Conservation (phyloP, 1,284 basidiomycete species). For the Leccinum variabile region DNA sequence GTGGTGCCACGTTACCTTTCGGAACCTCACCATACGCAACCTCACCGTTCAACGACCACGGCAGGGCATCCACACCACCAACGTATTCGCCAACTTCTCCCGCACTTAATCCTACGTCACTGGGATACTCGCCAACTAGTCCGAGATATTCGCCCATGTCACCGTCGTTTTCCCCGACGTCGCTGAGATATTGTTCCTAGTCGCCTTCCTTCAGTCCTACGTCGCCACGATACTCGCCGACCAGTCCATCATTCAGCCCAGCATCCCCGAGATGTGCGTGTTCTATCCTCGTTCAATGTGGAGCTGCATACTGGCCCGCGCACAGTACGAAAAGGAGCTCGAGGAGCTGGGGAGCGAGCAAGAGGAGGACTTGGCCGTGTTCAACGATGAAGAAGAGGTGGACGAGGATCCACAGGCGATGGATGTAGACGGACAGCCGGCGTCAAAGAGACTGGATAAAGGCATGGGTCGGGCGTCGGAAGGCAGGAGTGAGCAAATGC, state of each 20-base stretch:
- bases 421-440: slow-evolving; percentile 11
- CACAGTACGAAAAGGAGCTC: slow-evolving; percentile 56
- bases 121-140: slow-evolving; percentile 86
- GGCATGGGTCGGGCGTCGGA: slow-evolving; percentile 42
- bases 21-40: slow-evolving; percentile 34
- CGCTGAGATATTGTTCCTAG: slow-evolving; percentile 77
- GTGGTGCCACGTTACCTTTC: no score
- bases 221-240: slow-evolving; percentile 81
- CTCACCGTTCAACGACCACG: slow-evolving; percentile 77
- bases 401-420: slow-evolving; percentile 31
- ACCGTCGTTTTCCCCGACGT: slow-evolving; percentile 85
- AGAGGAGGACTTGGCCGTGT: slow-evolving; percentile 44
- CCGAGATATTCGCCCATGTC: slow-evolving; percentile 85
- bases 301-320: slow-evolving; percentile 17
- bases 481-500: not conserved
- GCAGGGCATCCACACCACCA: slow-evolving; percentile 69
- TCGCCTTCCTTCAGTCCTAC: slow-evolving; percentile 86
- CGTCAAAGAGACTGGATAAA: slow-evolving; percentile 36
- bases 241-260: slow-evolving; percentile 86
- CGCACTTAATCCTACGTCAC: slow-evolving; percentile 76
- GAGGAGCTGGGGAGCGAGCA: slow-evolving; percentile 46
- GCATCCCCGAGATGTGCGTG: slow-evolving; percentile 78
- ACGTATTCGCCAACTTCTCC: slow-evolving; percentile 87
- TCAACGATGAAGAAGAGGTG: slow-evolving; percentile 38
- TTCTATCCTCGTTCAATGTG: slow-evolving; percentile 9